Conservation (phyloP, 305 asterid genomes). For the Coffea humblotiana region DNA sequence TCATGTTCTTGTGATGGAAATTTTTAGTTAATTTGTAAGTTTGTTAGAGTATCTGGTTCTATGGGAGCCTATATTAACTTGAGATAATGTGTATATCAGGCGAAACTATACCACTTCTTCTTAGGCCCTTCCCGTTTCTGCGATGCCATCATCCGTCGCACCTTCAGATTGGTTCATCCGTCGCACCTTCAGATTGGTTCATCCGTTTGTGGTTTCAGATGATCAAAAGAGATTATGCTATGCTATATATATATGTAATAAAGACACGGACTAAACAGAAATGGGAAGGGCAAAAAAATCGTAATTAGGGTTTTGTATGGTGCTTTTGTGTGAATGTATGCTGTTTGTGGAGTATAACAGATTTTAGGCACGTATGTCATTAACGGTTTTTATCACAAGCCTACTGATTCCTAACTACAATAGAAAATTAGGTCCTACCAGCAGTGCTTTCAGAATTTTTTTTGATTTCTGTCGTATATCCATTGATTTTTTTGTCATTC, state of each 20-base stretch:
- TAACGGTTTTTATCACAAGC: too few species aligned
- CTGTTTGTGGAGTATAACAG: too few species aligned
- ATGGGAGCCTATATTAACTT: too few species aligned
- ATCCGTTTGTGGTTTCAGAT: neutral
- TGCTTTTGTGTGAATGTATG: neutral
- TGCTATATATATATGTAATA: neutral
- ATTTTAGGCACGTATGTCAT: neutral
- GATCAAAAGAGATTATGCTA: neutral
- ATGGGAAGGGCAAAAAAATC: too few species aligned
- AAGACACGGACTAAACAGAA: too few species aligned
- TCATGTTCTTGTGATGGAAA: neutral
- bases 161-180: neutral
- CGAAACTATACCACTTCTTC: neutral
- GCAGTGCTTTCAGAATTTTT: neutral
- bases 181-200: neutral
- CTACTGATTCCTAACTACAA: neutral
- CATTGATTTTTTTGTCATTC: neutral
- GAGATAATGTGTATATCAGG: too few species aligned
- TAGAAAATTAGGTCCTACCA: neutral
- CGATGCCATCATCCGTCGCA: neutral
- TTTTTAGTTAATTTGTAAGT: too few species aligned
- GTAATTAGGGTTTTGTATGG: too few species aligned
- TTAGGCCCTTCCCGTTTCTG: neutral
- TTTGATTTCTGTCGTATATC: neutral
- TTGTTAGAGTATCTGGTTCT: too few species aligned